phyloP scores from a whole-genome alignment of 148 eudicot genomes.

The Camellia granthamiana region DNA sequence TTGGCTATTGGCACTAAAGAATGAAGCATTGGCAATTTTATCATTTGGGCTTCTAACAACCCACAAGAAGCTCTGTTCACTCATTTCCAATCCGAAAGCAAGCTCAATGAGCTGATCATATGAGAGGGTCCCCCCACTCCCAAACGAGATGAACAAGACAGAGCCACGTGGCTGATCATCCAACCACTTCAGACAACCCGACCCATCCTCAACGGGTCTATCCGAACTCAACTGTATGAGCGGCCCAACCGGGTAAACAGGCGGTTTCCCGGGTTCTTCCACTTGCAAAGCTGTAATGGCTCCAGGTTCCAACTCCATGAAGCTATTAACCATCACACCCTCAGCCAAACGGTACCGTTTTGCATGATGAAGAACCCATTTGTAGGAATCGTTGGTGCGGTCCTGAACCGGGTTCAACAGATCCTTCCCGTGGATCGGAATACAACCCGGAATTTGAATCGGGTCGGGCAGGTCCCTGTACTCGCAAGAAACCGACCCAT shows the following conservation, averaged over 20 bases:
- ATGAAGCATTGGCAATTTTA: constrained; percentile 30
- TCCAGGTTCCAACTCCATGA: constrained; percentile 32
- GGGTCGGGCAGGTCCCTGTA: constrained; percentile 39
- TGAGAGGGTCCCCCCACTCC: constrained; percentile 64
- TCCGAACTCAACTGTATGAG: constrained; percentile 27
- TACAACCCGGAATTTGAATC: constrained; percentile 38
- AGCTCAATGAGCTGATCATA: constrained; percentile 40
- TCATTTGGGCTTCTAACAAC: constrained; percentile 46
- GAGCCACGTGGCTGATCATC: constrained; percentile 57
- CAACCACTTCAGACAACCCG: constrained; percentile 44
- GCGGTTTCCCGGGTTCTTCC: constrained; percentile 29
- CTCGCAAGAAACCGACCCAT: constrained; percentile 33
- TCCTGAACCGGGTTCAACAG: constrained; percentile 49
- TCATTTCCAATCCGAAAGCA: constrained; percentile 54
- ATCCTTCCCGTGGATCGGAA: constrained; percentile 38
- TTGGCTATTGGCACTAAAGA: constrained; percentile 24
- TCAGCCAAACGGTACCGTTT: constrained; percentile 42
- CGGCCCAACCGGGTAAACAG: constrained; percentile 57
- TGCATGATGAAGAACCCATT: constrained; percentile 40
- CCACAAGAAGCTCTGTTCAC: constrained; percentile 57
- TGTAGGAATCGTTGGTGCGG: constrained; percentile 39
- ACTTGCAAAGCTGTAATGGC: constrained; percentile 26
- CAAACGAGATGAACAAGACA: constrained; percentile 52
- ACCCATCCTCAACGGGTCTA: constrained; percentile 9
- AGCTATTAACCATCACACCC: constrained; percentile 48